Base-by-base conservation (phyloP, 2,329 filamentous ascomycete species). In the Xylaria arbuscula region DNA sequence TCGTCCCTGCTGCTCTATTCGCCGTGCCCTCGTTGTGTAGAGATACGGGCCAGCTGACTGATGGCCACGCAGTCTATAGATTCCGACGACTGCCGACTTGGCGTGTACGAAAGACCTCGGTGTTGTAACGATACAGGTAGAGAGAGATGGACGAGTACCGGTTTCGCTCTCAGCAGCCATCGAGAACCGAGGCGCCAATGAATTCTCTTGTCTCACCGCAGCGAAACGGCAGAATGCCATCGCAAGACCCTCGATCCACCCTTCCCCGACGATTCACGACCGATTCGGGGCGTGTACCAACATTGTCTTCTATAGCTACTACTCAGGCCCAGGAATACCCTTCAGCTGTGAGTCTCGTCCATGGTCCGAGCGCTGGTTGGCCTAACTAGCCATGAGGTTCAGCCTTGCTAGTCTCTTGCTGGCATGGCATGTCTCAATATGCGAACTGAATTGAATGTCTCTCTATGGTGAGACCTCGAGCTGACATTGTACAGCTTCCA, bases 211-310 rank as follows among this genome's bases (percentile, higher is more conserved):
- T 90, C 76, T 91, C 92, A 76, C 90, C 92, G 77, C 88, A 89
- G 75, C 90, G 92, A 79, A 91, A 91, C 80, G 87, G 88, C 77
- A 85, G 84, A 77, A 85, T 90, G 79, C 85, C 83, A 72, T 80
- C 87, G 72, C 87, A 89, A 80, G 93, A 97, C 78, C 87, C 88
- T 73, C 90, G 94, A 81, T 88, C 89, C 71, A 90, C 90, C 75
- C 86, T 98, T 79, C 93, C 94, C 81, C 91, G 95, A 77, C 92
- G 95, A 78, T 98, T 98, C 83, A 98, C 95, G 72, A 96, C 94
- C 66, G 97, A 97, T 83, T 90, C 93, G 82, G 87, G 93, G 81
- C 87, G 94, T 86, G 84, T 95, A 81, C 91, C 92, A 80, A 93
- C 92, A 78, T 84, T 93, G 81, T 88, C 86, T 66, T 87, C 88